Evolutionary conservation across 129 eudicot genomes (phyloP), one percentile per base, ranked within the genome.

Genomic region (Centella asiatica): DNA sequence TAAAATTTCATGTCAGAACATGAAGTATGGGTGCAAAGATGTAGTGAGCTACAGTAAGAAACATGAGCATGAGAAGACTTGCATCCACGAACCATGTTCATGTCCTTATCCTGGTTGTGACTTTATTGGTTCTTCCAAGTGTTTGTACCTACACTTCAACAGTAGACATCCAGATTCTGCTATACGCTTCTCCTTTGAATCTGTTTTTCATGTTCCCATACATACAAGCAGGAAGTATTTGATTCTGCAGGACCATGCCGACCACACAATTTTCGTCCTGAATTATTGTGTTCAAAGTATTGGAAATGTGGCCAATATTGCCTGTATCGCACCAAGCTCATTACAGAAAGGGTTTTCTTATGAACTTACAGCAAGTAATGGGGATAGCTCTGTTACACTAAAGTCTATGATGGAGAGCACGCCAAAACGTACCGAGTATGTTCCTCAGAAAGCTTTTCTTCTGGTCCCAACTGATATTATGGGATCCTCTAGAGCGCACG

Each of bases 81-180:
- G 98, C 62, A 37, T 31, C 10, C 69, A 59, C 19, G 77, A 64
- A 47, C 75, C 88, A 33, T 79, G 90, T 72, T 69, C 48, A 27
- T 90, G 98, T 65, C 98, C 95, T 60, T 46, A 23, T 47, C 50
- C 32, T 19, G 63, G 59, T 20, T 92, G 98, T 20, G 26, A 17
- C 33, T 84, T 72, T 64, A 57, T 46, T 11, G 77, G 73, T 55
- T 40, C 82, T 10, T 72, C 78, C 61, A 70, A 58, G 39, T 23
- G 29, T 18, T 39, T 92, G 31, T 75, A 78, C 62, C 57, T 60
- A 9, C 98, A 92, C 69, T 75, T 87, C 26, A 40, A 75, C 36
- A 22, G 7, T 36, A 27, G 42, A 9, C 98, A 92, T 64, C 2
- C 69, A 6, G 47, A 49, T 34, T 68, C 80, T 23, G 78, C 80